Base-by-base conservation (phyloP, 352 stramenopile species). In the Aphanomyces euteiches region DNA sequence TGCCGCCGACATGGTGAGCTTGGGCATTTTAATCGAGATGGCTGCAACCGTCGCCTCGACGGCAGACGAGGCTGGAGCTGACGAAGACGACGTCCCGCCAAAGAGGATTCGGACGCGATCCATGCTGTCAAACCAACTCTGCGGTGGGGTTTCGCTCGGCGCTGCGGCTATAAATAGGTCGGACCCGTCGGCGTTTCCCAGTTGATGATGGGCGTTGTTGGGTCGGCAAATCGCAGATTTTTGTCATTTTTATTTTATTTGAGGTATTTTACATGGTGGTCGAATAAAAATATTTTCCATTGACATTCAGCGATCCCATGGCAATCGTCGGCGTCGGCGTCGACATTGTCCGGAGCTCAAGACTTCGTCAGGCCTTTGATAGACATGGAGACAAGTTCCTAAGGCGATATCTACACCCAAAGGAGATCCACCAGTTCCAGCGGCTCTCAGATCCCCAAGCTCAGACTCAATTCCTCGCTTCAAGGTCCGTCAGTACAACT, bases 361-460 rank as follows among this genome's bases (percentile, higher is more conserved):
- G 87, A 69, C 78, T 95, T 40, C 70, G 79, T 40, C 74, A 71
- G 39, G 84, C 67, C 53, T 82, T 87, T 58, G 73, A 69, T 57
- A 79, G 81, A 68, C 87, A 89, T 60, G 83, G 84, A 19, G 74
- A 90, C 39, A 80, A 83, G 1, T 88, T 95, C 53, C 66, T 93
- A n/a, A 40, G 39, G 6, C 77, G 79, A 21, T 82, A 82, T 21
- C 86, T 88, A 64, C 85, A 95, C 54, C 78, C 81, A 37, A 68
- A 47, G 3, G 87, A 95, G 69, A 89, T 92, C 57, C 54, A 45
- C 21, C 82, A 90, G 73, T 90, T 93, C 56, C 69, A 82, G 59
- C 61, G 60, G 13, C 58, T 77, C 2, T 70, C 50, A 2, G 69
- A 65, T 34, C 17, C 12, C 48, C n/a, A 59, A 7, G 74, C 83